A percentile compares a stretch with the other conserved stretches of the same genome.
Evolutionary conservation across 2,329 filamentous ascomycete genomes (phyloP).

Genomic region (Microcyclospora pomicola): DNA sequence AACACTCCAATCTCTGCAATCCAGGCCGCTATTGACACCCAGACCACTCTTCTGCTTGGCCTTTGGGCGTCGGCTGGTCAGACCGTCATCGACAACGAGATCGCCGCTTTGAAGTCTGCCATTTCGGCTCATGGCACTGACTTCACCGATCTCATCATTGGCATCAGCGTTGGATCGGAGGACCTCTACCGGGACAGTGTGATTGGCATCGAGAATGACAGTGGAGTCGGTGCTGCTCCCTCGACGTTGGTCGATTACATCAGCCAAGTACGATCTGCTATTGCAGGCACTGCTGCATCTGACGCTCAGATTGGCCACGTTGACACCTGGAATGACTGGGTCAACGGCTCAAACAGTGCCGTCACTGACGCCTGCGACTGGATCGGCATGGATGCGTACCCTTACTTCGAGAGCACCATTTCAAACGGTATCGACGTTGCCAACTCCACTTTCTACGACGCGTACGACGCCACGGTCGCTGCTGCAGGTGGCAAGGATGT

Average conservation of each 20-base stretch:
- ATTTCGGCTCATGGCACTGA: conserved; percentile 52
- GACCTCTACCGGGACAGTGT: conserved; percentile 57
- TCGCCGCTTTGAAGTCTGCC: conserved; percentile 56
- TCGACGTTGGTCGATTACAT: conserved; percentile 55
- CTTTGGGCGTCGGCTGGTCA: conserved; percentile 50
- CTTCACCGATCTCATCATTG: conserved; percentile 48
- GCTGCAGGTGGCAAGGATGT: conserved; percentile 54
- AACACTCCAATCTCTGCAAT: conserved; percentile 53
- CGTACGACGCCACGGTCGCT: conserved; percentile 45
- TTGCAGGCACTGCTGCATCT: conserved; percentile 44
- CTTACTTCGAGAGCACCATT: conserved; percentile 64
- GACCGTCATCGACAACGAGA: conserved; percentile 53
- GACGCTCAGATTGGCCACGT: conserved; percentile 61
- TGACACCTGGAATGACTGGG: conserved; percentile 68
- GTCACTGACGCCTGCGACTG: conserved; percentile 62
- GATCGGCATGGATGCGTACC: conserved; percentile 61
- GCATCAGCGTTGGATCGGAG: conserved; percentile 77
- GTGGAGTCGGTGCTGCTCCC: conserved; percentile 50
- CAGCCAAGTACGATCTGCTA: conserved; percentile 47
- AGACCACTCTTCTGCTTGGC: conserved; percentile 66
- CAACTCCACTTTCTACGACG: conserved; percentile 53
- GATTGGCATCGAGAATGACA: conserved; percentile 50
- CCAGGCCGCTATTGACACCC: conserved; percentile 66
- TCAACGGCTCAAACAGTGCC: conserved; percentile 55
- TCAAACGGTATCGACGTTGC: conserved; percentile 52